phyloP scores from a whole-genome alignment of 2,329 filamentous ascomycete species.

The Fusarium sp. region DNA sequence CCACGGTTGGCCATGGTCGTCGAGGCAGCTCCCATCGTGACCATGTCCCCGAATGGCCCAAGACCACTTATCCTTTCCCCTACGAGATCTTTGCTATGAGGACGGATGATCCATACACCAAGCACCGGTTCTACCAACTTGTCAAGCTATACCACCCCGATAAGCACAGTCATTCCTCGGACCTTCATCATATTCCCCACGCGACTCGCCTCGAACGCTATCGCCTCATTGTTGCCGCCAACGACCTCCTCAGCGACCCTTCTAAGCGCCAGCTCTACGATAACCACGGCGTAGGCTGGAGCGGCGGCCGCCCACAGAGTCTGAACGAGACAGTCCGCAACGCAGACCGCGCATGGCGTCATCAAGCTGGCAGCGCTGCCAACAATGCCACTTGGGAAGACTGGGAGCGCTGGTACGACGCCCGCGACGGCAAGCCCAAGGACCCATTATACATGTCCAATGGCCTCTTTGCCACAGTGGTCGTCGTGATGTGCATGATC shows the following conservation, averaged over 20 bases:
- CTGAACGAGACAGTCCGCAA: slow-evolving; percentile 51
- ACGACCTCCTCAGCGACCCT: slow-evolving; percentile 88
- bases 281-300: slow-evolving; percentile 84
- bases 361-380: slow-evolving; percentile 60
- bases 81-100: slow-evolving; percentile 84
- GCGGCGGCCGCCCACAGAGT: slow-evolving; percentile 67
- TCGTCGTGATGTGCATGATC: slow-evolving; percentile 76
- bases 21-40: slow-evolving; percentile 11
- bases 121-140: slow-evolving; percentile 86
- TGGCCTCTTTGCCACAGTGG: slow-evolving; percentile 76
- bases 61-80: slow-evolving; percentile 73
- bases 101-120: slow-evolving; percentile 78
- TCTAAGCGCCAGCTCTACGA: slow-evolving; percentile 86
- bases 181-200: slow-evolving; percentile 55
- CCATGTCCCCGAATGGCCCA: slow-evolving; percentile 59
- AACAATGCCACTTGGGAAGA: slow-evolving; percentile 97
- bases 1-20: slow-evolving; percentile 32
- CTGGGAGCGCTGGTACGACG: slow-evolving; percentile 85
- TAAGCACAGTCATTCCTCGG: slow-evolving; percentile 56
- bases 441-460: slow-evolving; percentile 79
- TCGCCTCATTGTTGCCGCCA: slow-evolving; percentile 86
- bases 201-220: slow-evolving; percentile 86
- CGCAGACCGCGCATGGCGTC: slow-evolving; percentile 62
- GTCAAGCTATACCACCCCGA: slow-evolving; percentile 98
- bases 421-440: slow-evolving; percentile 59